A percentile compares a stretch with the other conserved stretches of the same genome.
phyloP scores from a whole-genome alignment of 192 early-diverging fungal species.

The Backusella luteola region DNA sequence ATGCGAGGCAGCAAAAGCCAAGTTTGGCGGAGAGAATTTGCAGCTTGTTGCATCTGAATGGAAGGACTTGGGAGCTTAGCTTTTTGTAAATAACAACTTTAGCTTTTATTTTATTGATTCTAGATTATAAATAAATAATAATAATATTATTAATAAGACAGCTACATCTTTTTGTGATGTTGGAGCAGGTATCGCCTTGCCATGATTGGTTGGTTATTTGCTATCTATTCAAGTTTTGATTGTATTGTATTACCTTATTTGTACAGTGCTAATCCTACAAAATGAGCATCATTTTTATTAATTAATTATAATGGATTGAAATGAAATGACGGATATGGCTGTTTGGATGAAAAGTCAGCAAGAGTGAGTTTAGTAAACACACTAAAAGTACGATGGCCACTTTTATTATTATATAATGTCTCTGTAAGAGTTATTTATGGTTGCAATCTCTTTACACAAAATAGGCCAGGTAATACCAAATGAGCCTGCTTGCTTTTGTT shows the following conservation, averaged over 20 bases:
- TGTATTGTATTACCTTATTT: too few relatives aligned
- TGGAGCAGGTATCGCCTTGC: too few relatives aligned
- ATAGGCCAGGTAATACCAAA: slow-evolving; percentile 46
- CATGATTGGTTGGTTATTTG: too few relatives aligned
- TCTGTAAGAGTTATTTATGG: slow-evolving; percentile 35
- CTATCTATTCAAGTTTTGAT: too few relatives aligned
- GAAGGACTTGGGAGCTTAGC: background rate
- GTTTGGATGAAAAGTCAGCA: background rate
- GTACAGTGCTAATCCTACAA: too few relatives aligned
- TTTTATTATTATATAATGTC: background rate
- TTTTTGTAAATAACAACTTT: background rate
- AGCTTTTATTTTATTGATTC: background rate
- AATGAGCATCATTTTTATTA: too few relatives aligned
- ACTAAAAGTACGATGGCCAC: background rate
- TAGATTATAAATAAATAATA: background rate
- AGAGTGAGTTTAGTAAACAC: background rate
- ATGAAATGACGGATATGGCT: too few relatives aligned
- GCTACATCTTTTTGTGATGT: too few relatives aligned
- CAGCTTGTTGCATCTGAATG: slow-evolving; percentile 24
- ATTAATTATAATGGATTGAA: too few relatives aligned
- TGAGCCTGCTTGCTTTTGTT: slow-evolving; percentile 45
- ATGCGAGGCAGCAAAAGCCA: slow-evolving; percentile 10
- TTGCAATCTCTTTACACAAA: slow-evolving; percentile 50
- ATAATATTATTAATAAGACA: background rate
- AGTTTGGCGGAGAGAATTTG: slow-evolving; percentile 31